These are phyloP conservation scores for Russula sp. DNA, from an alignment of 768 basidiomycete species.

Conservation along the genomic window DNA sequence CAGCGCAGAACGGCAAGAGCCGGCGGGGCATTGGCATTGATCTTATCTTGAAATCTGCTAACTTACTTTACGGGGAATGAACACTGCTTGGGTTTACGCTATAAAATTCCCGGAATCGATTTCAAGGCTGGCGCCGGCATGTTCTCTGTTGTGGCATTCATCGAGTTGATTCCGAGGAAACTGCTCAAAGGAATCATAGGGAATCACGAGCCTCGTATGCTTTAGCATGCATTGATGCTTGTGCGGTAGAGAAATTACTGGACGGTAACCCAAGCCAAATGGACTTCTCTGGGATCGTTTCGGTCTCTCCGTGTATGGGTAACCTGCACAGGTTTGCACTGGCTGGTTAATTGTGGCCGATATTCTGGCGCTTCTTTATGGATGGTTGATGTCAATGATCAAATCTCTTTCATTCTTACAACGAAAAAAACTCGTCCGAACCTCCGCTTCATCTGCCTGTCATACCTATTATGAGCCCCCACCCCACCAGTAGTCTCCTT, in stretches of 20 bases:
- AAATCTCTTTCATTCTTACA: conserved; percentile 21
- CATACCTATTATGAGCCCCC: conserved; percentile 19
- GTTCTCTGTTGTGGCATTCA: conserved; percentile 21
- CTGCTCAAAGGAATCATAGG: conserved; percentile 14
- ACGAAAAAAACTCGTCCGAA: conserved; percentile 18
- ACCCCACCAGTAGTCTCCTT: conserved; percentile 16
- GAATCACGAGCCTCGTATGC: conserved; percentile 20
- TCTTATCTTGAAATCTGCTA: conserved; percentile 20
- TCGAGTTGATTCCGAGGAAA: conserved; percentile 22
- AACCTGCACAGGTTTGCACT: conserved; percentile 21
- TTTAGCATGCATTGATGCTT: conserved; percentile 3
- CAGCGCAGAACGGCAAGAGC: conserved; percentile 9
- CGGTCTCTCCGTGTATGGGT: conserved; percentile 17
- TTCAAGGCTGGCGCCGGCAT: conserved; percentile 23
- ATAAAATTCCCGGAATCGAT: conserved; percentile 24
- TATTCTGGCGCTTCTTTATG: conserved; percentile 18
- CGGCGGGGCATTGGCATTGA: conserved; percentile 1
- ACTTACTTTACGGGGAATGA: conserved; percentile 17
- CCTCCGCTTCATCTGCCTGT: conserved; percentile 21
- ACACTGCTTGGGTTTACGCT: conserved; percentile 19
- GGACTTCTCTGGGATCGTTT: conserved; percentile 14
- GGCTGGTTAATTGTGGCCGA: conserved; percentile 22
- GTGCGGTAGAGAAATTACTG: conserved; percentile 9
- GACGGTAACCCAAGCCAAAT: conserved; percentile 6
- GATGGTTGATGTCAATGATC: conserved; percentile 16